Conservation (phyloP, 2,329 filamentous ascomycete genomes). For the Chaetomium strumarium region DNA sequence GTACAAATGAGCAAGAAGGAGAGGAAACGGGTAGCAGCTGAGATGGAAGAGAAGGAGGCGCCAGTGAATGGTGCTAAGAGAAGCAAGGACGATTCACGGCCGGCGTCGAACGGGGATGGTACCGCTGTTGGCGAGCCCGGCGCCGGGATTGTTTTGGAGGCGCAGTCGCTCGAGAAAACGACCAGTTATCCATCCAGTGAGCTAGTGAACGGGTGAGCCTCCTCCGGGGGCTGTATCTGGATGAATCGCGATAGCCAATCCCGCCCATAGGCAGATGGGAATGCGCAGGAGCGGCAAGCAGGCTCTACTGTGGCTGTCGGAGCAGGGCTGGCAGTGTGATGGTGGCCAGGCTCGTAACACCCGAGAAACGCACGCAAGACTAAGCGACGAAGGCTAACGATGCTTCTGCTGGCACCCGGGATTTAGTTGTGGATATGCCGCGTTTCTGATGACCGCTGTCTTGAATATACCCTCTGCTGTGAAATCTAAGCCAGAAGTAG, state of each 20-base stretch:
- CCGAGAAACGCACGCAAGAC: too few relatives aligned
- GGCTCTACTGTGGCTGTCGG: too few relatives aligned
- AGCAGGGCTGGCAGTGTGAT: too few relatives aligned
- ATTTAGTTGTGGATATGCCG: too few relatives aligned
- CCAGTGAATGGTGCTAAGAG: constrained; percentile 9
- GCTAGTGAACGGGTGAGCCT: constrained; percentile 19
- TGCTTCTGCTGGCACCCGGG: too few relatives aligned
- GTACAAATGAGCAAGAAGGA: constrained; percentile 58
- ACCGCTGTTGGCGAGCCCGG: background rate
- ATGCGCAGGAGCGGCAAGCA: too few relatives aligned
- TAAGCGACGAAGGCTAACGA: too few relatives aligned
- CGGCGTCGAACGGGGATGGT: background rate
- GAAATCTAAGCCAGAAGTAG: too few relatives aligned
- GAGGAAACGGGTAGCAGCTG: constrained; percentile 26
- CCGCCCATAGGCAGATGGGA: background rate
- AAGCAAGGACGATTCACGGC: background rate
- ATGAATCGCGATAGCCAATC: background rate
- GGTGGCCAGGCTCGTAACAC: too few relatives aligned
- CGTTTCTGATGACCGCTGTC: too few relatives aligned
- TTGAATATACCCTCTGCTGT: too few relatives aligned
- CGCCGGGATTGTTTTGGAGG: background rate
- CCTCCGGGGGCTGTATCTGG: background rate
- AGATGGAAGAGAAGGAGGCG: constrained; percentile 13
- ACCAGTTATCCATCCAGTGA: constrained; percentile 15
- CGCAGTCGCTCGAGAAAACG: constrained; percentile 12